Evolutionary conservation across 441 rosid genomes (phyloP), one percentile per base, ranked within the genome.

Genomic region (Brassica hybrid): DNA sequence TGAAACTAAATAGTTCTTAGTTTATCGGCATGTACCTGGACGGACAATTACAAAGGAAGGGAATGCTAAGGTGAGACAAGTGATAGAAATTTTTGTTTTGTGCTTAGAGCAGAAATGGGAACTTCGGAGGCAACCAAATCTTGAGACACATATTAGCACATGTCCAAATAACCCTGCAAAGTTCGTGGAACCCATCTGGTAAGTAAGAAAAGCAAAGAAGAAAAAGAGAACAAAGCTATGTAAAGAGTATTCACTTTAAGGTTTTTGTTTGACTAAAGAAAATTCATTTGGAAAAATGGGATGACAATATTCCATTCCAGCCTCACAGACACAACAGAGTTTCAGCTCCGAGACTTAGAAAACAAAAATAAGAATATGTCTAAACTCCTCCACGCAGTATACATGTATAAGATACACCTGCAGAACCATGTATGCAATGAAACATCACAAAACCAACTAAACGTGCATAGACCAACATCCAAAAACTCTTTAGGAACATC

Each of bases 81-180:
- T 74, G 82, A 69, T 18, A 62, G 75, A 74, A 62, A 79, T 63
- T 3, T 61, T 25, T 25, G 59, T 78, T 72, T 66, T 62, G 73
- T 69, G 71, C 71, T 50, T 77, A 83, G 77, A 71, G 79, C 78
- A 78, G 80, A 77, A 72, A 83, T 32, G 69, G n/a, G 76, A 80
- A 79, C 69, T 66, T 69, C 75, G n/a, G n/a, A n/a, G n/a, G n/a
- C n/a, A n/a, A n/a, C n/a, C 43, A 38, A 38, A 38, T 38, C 43
- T 38, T 9, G 43, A 38, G 64, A 80, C 80, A 65, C 75, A 81
- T 66, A 52, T 74, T 76, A 79, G 79, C 36, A 79, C 69, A 75
- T 70, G 73, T 79, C 83, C 83, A 59, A 79, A 69, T 12, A 69
- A 43, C 63, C 86, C 84, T 79, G 84, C 84, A 84, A 77, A 76